A percentile compares a stretch with the other conserved stretches of the same genome.
These are phyloP conservation scores for Sugiyamaella mastotermitis DNA, from an alignment of 805 yeast species.

Conservation along the genomic window DNA sequence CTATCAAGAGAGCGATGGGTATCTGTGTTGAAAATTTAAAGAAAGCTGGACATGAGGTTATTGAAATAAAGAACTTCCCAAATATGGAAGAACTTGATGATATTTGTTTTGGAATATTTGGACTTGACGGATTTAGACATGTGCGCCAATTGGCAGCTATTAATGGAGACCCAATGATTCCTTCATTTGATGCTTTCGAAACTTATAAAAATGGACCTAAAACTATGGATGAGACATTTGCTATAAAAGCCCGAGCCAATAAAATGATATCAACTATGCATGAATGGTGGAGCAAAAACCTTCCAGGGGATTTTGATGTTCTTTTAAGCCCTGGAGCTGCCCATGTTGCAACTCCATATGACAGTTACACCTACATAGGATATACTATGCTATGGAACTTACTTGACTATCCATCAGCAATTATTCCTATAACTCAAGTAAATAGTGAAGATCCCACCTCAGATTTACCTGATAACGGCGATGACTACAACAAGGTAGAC, in stretches of 20 bases:
- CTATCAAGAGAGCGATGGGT: constrained; percentile 39
- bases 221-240: constrained; percentile 12
- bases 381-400: constrained; percentile 9
- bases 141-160: constrained; percentile 45
- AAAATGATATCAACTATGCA: too few relatives aligned
- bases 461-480: constrained; percentile 1
- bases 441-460: too few relatives aligned
- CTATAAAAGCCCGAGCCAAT: constrained; percentile 32
- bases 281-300: constrained; percentile 40
- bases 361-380: background rate
- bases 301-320: constrained; percentile 38
- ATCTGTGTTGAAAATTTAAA: constrained; percentile 28
- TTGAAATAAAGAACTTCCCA: constrained; percentile 22
- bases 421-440: constrained; percentile 3
- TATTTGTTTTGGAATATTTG: constrained; percentile 15
- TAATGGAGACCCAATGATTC: constrained; percentile 65
- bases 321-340: constrained; percentile 42
- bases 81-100: constrained; percentile 23
- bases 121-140: constrained; percentile 60
- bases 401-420: constrained; percentile 5
- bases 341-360: constrained; percentile 24
- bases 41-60: constrained; percentile 14
- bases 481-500: background rate
- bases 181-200: constrained; percentile 17
- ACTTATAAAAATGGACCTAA: constrained; percentile 21